A percentile compares a stretch with the other conserved stretches of the same genome.
phyloP scores from a whole-genome alignment of 2,329 filamentous ascomycete species.

The Ophiostoma himal-ulmi region DNA sequence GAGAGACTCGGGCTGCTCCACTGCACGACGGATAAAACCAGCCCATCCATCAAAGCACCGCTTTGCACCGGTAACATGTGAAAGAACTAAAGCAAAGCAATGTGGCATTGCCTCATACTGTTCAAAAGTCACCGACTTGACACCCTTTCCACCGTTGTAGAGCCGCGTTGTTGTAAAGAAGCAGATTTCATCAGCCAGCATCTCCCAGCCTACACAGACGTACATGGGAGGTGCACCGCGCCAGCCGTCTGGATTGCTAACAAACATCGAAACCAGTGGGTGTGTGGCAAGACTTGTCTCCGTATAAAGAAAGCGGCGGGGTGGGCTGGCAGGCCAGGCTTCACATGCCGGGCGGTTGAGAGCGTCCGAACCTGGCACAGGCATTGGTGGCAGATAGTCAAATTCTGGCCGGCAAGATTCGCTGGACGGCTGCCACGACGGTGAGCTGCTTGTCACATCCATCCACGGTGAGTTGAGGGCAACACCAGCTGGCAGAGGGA shows the following conservation, averaged over 20 bases:
- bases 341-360: conserved; percentile 41
- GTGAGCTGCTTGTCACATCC: conserved; percentile 61
- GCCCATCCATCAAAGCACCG: conserved; percentile 53
- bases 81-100: conserved; percentile 58
- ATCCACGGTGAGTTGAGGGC: conserved; percentile 63
- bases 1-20: conserved; percentile 24
- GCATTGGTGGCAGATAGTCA: conserved; percentile 57
- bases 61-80: conserved; percentile 39
- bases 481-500: conserved; percentile 63
- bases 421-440: conserved; percentile 45
- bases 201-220: conserved; percentile 64
- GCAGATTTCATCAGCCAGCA: conserved; percentile 61
- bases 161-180: conserved; percentile 57
- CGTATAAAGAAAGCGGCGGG: conserved; percentile 49
- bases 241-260: conserved; percentile 50
- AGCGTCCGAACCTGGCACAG: conserved; percentile 30
- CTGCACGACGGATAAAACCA: conserved; percentile 44
- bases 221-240: conserved; percentile 58
- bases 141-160: conserved; percentile 44
- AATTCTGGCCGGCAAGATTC: conserved; percentile 36
- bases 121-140: conserved; percentile 59
- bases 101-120: conserved; percentile 80
- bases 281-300: conserved; percentile 53
- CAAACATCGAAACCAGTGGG: conserved; percentile 61
- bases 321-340: conserved; percentile 53